Evolutionary conservation across 257 asterid genomes (phyloP), one percentile per base, ranked within the genome.

Genomic region (Lithospermum erythrorhizon): DNA sequence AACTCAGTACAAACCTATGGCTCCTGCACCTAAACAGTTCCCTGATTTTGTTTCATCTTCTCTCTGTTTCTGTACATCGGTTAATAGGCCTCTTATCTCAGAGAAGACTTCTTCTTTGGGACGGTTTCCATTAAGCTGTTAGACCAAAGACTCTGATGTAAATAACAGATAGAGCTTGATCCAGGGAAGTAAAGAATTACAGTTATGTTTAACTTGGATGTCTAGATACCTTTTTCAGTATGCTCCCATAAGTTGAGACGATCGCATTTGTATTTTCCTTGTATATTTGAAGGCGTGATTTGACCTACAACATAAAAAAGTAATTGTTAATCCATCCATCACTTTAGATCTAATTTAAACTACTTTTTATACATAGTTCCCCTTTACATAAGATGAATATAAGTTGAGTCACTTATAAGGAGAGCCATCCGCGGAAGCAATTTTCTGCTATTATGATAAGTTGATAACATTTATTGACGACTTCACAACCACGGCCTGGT

Each of bases 81-180:
- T 68, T 59, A 90, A 59, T 65, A 87, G 52, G 65, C 80, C 71
- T 58, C 82, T 84, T 72, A 90, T 78, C 69, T 90, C 97, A 51
- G 72, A 61, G 71, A 90, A 90, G 48, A 90, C 75, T 53, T 60
- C 75, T 58, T 82, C 95, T 77, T 85, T 87, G 21, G 83, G 69
- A 58, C 82, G 83, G 73, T 82, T 87, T 73, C 97, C 96, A 76
- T 90, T 84, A 67, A 90, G 72, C 97, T 90, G 82, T 69, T 55
- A 13, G 70, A 54, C 58, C 63, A 61, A 25, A 45, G 54, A 55
- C 35, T 63, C 59, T 58, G 67, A 65, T n/a, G 8, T 9, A 52
- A 69, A 49, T 21, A 17, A n/a, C 35, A 32, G 19, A 63, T 48
- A 57, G 16, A 61, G 17, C 35, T 10, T 68, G 23, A 9, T 24